Evolutionary conservation across 768 basidiomycete genomes (phyloP).

Genomic region (Suillus cothurnatus): DNA sequence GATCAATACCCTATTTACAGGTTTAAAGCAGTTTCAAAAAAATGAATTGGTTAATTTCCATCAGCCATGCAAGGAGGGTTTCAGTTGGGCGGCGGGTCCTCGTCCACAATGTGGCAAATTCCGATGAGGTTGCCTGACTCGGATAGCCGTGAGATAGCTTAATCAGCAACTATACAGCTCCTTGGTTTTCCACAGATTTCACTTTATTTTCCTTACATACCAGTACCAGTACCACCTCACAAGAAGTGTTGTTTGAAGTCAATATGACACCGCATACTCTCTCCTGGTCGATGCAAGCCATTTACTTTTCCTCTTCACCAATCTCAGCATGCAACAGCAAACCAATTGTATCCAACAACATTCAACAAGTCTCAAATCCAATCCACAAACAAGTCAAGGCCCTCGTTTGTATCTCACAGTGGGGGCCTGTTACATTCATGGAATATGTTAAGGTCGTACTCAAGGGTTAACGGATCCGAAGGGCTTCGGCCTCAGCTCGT

Average conservation of each 20-base stretch:
- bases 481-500: too few relatives aligned
- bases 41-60: background rate
- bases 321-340: background rate
- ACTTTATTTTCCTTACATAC: background rate
- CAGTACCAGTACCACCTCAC: background rate
- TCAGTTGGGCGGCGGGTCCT: background rate
- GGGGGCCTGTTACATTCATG: conserved; percentile 76
- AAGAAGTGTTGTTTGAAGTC: background rate
- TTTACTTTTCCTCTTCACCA: background rate
- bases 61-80: background rate
- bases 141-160: conserved; percentile 21
- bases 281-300: background rate
- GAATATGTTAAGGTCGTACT: too few relatives aligned
- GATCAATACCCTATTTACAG: background rate
- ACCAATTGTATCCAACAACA: background rate
- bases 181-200: background rate
- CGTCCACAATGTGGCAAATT: too few relatives aligned
- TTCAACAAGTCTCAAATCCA: background rate
- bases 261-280: background rate
- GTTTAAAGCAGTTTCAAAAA: background rate
- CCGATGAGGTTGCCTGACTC: background rate
- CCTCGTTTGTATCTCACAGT: conserved; percentile 45
- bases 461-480: too few relatives aligned
- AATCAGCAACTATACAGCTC: conserved; percentile 26
- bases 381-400: conserved; percentile 66